These are phyloP conservation scores for Rhododendron kiyosumense DNA, from an alignment of 148 eudicot species.

Conservation along the genomic window DNA sequence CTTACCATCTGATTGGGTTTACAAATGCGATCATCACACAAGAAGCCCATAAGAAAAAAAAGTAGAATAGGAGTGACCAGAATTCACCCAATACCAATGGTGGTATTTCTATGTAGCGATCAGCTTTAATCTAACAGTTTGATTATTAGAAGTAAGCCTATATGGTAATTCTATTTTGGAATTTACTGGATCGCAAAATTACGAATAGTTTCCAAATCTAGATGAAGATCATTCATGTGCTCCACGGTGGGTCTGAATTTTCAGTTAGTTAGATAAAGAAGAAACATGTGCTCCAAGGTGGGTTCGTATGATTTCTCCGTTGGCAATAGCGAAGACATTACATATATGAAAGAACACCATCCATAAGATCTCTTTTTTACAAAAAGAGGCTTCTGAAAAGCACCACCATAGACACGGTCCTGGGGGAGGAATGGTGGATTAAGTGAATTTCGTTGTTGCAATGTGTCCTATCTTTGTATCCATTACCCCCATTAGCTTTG, in stretches of 20 bases:
- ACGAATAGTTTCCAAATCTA: background rate
- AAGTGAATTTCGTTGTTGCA: background rate
- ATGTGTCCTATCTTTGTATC: background rate
- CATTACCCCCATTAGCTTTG: background rate
- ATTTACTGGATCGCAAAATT: background rate
- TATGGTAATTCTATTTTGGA: background rate
- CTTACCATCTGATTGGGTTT: background rate
- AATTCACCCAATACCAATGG: background rate
- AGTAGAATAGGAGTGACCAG: background rate
- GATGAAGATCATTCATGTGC: background rate
- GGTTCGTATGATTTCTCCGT: background rate
- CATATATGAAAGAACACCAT: background rate
- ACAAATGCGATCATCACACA: background rate
- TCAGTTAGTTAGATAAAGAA: background rate
- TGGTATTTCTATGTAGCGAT: background rate
- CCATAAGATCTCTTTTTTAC: background rate
- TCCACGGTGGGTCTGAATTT: background rate
- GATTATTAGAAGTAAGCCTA: background rate
- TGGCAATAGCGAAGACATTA: background rate
- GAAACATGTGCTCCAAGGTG: background rate
- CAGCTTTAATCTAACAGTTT: background rate
- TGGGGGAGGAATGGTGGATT: background rate
- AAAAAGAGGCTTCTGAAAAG: background rate
- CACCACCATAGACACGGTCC: background rate
- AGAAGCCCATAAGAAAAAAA: background rate